Evolutionary conservation across 495 filamentous ascomycete species (phyloP).

Genomic region (Podospora sp.): DNA sequence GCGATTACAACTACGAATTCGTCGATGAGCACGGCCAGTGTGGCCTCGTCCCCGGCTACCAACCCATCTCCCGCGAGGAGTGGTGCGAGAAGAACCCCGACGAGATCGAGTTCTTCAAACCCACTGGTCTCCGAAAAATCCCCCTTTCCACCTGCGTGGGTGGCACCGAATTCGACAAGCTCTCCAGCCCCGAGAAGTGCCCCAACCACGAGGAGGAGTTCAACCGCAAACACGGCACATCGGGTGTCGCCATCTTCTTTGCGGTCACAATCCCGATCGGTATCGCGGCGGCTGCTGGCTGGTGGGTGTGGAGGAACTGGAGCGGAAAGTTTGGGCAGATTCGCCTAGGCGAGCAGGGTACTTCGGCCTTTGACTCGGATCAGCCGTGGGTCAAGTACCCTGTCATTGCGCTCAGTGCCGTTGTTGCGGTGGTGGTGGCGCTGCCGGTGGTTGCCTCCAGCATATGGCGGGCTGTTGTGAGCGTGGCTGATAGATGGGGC

Average conservation of each 20-base stretch:
- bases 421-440: constrained; percentile 78
- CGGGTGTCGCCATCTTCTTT: constrained; percentile 81
- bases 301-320: constrained; percentile 85
- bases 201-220: constrained; percentile 77
- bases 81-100: constrained; percentile 70
- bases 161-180: constrained; percentile 70
- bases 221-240: constrained; percentile 64
- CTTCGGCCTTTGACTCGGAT: constrained; percentile 58
- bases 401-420: constrained; percentile 59
- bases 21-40: constrained; percentile 71
- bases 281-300: constrained; percentile 71
- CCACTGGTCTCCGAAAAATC: constrained; percentile 88
- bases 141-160: constrained; percentile 82
- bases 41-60: constrained; percentile 67
- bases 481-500: constrained; percentile 49
- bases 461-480: constrained; percentile 64
- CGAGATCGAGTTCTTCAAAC: constrained; percentile 71
- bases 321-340: constrained; percentile 89
- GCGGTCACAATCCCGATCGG: constrained; percentile 73
- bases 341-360: constrained; percentile 68
- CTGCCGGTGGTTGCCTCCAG: constrained; percentile 69
- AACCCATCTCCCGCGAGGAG: constrained; percentile 62
- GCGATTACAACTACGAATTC: constrained; percentile 92
- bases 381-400: constrained; percentile 75
- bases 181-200: constrained; percentile 60